Evolutionary conservation across 768 basidiomycete species (phyloP), one percentile per base, ranked within the genome.

Genomic region (Pleurotus tuoliensis): DNA sequence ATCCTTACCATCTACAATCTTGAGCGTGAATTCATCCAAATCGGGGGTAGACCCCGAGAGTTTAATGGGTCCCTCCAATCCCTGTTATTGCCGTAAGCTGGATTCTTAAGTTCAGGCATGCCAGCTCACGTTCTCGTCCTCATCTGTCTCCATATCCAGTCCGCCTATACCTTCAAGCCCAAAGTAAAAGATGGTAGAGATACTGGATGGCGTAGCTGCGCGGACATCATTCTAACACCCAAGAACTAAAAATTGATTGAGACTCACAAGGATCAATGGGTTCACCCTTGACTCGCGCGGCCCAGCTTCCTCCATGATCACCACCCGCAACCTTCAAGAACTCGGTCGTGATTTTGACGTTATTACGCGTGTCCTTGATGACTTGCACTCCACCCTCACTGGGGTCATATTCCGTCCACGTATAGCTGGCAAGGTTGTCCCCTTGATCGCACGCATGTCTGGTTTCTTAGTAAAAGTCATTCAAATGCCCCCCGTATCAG

Each of bases 391-490:
- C 92, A 46, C 91, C 93, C 65, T 88, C 82, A 18, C 93, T 84
- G 16, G 90, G 76, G 69, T 97, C 94, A 65, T 92, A 95, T 62
- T 84, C 81, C 1, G 89, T 89, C 87, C 90, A 98, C 18, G 90
- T 87, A 70, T 97, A 98, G 39, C 78, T 78, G 57, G 86, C 80
- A 38, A 98, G 76, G 1, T 82, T 84, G 65, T 96, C 94, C 4
- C 81, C 83, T 66, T 97, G 92, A 62, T 96, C 92, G 66, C 94
- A 94, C 4, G 90, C 81, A 73, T 97, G 93, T 2, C 95, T 86
- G 22, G 86, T 53, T 53, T 53, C 51, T 47, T 53, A 7, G 5
- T 5, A 22, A 20, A 20, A 39, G 18, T 18, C 25, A 11, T 22
- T 22, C 8, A 40, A 8, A 5, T 27, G 20, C 6, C 6, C 13